Base-by-base conservation (phyloP, 495 filamentous ascomycete genomes). In the Thermothielavioides terrestris region DNA sequence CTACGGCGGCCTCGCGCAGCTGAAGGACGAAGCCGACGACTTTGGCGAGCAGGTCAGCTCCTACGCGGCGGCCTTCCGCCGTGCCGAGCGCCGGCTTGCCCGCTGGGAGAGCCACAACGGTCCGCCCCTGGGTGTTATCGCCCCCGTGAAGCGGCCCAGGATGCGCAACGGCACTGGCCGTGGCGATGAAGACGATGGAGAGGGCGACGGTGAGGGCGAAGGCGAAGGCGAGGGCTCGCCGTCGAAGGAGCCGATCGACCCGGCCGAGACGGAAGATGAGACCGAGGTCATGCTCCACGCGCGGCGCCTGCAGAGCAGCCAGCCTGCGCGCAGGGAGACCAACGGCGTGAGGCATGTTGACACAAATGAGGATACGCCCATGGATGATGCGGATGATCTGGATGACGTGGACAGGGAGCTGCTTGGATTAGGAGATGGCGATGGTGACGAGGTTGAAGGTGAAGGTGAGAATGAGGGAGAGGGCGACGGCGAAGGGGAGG, bases 11-110 rank as follows among this genome's bases (percentile, higher is more conserved):
- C 65, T 94, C 21, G 73, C 83, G 41, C 82, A 81, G 18, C 77
- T 83, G 4, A 72, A 74, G n/a, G 66, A 72, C 8, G 78, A 80
- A 49, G 74, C 81, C 18, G 79, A 87, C 42, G 88, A 92, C 60
- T 92, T 79, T 60, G 88, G 88, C 41, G 88, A 92, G 60, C 83
- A 88, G 58, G 77, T 83, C 18, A 72, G 75, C 28, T 76, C 81
- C n/a, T 88, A 81, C 52, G 74, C 83, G 27, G 84, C 86, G 12
- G 79, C 85, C 4, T 66, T 91, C 11, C 75, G 88, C 40, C 79
- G 89, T 43, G 76, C 79, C 1, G 64, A 74, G 10, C 75, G 88
- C 20, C 73, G 88, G 47, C 74, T 94, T n/a, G 72, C 79, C 48
- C 78, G 88, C 21, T 89, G 86, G 86, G 80, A 84, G 41, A 68